Base-by-base conservation (phyloP, 345 rosid genomes). In the Gossypioides kirkii region DNA sequence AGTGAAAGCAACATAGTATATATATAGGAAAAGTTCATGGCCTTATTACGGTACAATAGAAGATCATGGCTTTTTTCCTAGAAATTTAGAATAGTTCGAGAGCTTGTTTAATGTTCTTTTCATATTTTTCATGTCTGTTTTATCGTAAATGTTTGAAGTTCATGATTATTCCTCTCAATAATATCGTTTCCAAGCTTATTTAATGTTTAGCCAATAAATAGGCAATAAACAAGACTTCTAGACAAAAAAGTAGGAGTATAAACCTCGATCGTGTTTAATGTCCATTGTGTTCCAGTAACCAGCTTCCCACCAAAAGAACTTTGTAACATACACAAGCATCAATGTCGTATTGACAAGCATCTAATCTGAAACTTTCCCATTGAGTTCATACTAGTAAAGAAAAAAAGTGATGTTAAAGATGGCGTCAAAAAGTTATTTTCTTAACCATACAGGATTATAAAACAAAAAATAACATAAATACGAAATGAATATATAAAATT, bases 211-310 rank as follows among this genome's bases (percentile, higher is more conserved):
- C 32, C 53, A 64, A 64, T 32, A 64, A 43, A 64, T 5, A 10
- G 22, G 18, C 10, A 70, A 20, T 49, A 43, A 47, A 56, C 23
- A 17, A 76, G 67, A 63, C 74, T 70, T 2, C 10, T 42, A 42
- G 43, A 65, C 45, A 65, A 6, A 65, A 45, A 6, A 45, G 38
- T 45, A 45, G 36, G 10, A 65, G 68, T 3, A 20, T 41, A 41
- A 74, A 95, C 99, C 99, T 91, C 97, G 87, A 82, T 95, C 98
- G 70, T 95, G 99, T 18, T 98, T 98, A 56, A 95, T 93, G 73
- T 95, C 99, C 99, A 95, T 95, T 67, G 97, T 90, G 86, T 78
- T 93, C 98, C 94, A 92, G 76, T 92, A 95, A 68, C 99, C 99
- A 77, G 94, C 94, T 87, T 95, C 99, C 99, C 99, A 95, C 98